Base-by-base conservation (phyloP, 164 flowering plant species). In the Chimonanthus praecox region DNA sequence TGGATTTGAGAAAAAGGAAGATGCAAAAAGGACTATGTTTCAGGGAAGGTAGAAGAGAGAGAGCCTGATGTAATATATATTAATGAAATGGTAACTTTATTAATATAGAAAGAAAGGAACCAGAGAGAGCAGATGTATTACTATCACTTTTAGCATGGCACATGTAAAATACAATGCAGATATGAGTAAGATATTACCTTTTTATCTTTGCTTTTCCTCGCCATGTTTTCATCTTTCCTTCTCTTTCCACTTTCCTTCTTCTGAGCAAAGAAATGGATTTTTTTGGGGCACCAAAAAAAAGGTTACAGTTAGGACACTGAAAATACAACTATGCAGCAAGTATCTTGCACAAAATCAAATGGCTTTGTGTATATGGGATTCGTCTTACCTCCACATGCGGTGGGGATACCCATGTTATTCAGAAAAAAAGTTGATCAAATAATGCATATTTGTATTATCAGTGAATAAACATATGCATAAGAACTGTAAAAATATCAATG, bases 231-330 rank as follows among this genome's bases (percentile, higher is more conserved):
- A 20, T 92, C 97, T 80, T 89, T 92, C 86, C 92, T 86, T 79
- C 92, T 85, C 84, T 90, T 92, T 83, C 88, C 82, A 49, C 73
- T 85, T 76, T 90, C 97, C 77, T 87, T 90, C 76, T 85, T 89
- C 97, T 89, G 84, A 46, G 77, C 5, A 81, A 77, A 68, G 48
- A 81, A 46, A 15, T 50, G 51, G 46, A 60, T 33, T 1, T 0
- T 33, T 33, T 33, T 33, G 33, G 33, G 0, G 33, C 33, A 33
- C 33, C 33, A 33, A 33, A 33, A 33, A 33, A 33, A 33, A 33
- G 33, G 33, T 33, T 58, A 15, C 54, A 61, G 67, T 76, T 63
- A 70, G 67, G 62, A 68, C 7, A 65, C 4, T 51, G 16, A 15
- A 61, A 61, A 33, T 33, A 33, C 33, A 33, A 58, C 47, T 49